Conservation (phyloP, 2,329 filamentous ascomycete genomes). For the Colletotrichum tamarilloi region DNA sequence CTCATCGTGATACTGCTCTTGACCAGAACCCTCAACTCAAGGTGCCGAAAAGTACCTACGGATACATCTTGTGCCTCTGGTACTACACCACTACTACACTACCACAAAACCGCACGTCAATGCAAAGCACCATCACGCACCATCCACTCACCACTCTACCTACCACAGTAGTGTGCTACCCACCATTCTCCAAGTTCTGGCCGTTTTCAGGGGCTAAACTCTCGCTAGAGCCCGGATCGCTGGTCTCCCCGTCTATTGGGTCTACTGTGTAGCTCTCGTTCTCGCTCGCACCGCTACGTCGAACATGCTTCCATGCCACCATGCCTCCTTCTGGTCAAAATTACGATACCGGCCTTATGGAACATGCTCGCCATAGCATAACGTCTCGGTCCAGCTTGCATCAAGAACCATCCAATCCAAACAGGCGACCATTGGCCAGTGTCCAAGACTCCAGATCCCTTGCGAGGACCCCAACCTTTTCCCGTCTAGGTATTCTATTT, state of each 20-base stretch:
- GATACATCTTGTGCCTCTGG: background rate
- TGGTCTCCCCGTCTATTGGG: background rate
- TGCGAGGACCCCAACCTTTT: background rate
- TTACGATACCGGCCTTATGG: constrained; percentile 27
- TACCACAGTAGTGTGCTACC: background rate
- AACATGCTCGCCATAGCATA: constrained; percentile 18
- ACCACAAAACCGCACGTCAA: background rate
- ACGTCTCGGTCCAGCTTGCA: constrained; percentile 4
- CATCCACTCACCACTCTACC: too few species aligned
- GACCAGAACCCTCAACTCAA: background rate
- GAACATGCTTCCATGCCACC: constrained; percentile 27
- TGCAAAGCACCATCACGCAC: background rate
- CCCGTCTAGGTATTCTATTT: background rate
- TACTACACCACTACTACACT: background rate
- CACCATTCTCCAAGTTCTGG: constrained; percentile 4
- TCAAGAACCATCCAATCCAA: background rate
- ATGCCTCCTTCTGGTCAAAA: constrained; percentile 7
- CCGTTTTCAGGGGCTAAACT: constrained; percentile 27
- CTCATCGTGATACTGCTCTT: constrained; percentile 22
- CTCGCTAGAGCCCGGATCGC: constrained; percentile 24
- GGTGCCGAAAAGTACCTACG: background rate
- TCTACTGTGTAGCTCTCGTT: constrained; percentile 1
- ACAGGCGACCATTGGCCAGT: background rate
- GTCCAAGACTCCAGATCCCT: background rate
- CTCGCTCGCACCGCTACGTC: constrained; percentile 23